Evolutionary conservation across 2,329 filamentous ascomycete genomes (phyloP).

Genomic region (Aureobasidium sp.): DNA sequence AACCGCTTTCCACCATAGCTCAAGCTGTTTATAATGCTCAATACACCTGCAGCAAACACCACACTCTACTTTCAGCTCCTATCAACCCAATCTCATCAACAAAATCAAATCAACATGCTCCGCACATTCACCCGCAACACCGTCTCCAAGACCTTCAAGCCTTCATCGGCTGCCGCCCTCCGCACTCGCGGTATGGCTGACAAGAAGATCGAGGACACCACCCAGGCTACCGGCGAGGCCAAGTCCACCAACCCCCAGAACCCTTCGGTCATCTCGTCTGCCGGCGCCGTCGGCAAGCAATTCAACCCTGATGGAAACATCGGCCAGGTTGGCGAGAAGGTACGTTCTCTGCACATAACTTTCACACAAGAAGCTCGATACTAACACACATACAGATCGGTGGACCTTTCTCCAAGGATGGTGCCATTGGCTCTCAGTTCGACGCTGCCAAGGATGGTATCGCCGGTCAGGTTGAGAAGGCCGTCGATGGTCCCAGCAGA

Average conservation of each 20-base stretch:
- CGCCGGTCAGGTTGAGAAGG: conserved; percentile 48
- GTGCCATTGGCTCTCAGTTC: conserved; percentile 50
- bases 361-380: background rate
- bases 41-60: background rate
- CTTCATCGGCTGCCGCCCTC: conserved; percentile 2
- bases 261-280: conserved; percentile 39
- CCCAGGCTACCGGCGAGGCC: conserved; percentile 15
- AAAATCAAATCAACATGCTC: conserved; percentile 14
- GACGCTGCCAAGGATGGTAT: conserved; percentile 46
- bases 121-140: conserved; percentile 17
- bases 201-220: conserved; percentile 14
- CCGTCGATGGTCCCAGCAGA: conserved; percentile 36
- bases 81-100: background rate
- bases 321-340: conserved; percentile 44
- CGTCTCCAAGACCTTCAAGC: conserved; percentile 15
- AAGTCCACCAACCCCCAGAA: conserved; percentile 21
- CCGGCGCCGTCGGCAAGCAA: conserved; percentile 48
- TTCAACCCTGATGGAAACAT: conserved; percentile 48
- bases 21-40: conserved; percentile 1
- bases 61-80: background rate
- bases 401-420: conserved; percentile 45
- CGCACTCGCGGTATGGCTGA: conserved; percentile 12
- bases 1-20: background rate
- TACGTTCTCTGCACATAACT: background rate
- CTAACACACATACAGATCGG: conserved; percentile 34